These are phyloP conservation scores for Amanita inopinata DNA, from an alignment of 768 basidiomycete species.

Conservation along the genomic window DNA sequence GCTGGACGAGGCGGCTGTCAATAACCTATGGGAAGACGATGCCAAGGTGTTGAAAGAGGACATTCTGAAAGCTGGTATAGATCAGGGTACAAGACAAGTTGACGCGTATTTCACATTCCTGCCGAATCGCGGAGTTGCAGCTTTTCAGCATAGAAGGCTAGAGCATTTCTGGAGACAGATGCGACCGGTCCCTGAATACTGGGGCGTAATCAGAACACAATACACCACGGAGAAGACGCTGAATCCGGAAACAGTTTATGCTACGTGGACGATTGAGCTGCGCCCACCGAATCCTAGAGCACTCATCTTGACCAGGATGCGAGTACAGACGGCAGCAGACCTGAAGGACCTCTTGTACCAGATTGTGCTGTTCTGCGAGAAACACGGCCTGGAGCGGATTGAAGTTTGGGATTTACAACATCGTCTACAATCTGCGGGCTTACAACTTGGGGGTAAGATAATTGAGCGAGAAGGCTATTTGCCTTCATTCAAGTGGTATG, in stretches of 20 bases:
- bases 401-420: slow-evolving; percentile 39
- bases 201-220: slow-evolving; percentile 27
- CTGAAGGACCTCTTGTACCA: slow-evolving; percentile 26
- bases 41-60: slow-evolving; percentile 23
- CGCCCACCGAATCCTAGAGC: slow-evolving; percentile 20
- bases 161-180: slow-evolving; percentile 16
- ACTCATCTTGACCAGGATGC: slow-evolving; percentile 37
- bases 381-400: slow-evolving; percentile 24
- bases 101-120: slow-evolving; percentile 28
- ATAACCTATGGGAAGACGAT: slow-evolving; percentile 31
- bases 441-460: slow-evolving; percentile 22
- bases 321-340: slow-evolving; percentile 16
- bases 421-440: slow-evolving; percentile 20
- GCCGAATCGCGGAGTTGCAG: slow-evolving; percentile 38
- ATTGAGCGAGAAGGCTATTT: slow-evolving; percentile 28
- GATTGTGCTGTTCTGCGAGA: slow-evolving; percentile 25
- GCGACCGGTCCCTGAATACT: slow-evolving; percentile 15
- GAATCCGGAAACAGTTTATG: slow-evolving; percentile 17
- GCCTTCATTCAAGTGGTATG: slow-evolving; percentile 42
- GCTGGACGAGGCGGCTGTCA: slow-evolving; percentile 27
- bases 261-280: slow-evolving; percentile 37
- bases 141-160: slow-evolving; percentile 28
- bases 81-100: background rate
- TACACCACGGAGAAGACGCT: no score
- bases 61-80: slow-evolving; percentile 13